Percentiles rank a stretch among this genome's conserved stretches.
phyloP scores from a whole-genome alignment of 2,329 filamentous ascomycete species.

The Aspergillus clavatus region DNA sequence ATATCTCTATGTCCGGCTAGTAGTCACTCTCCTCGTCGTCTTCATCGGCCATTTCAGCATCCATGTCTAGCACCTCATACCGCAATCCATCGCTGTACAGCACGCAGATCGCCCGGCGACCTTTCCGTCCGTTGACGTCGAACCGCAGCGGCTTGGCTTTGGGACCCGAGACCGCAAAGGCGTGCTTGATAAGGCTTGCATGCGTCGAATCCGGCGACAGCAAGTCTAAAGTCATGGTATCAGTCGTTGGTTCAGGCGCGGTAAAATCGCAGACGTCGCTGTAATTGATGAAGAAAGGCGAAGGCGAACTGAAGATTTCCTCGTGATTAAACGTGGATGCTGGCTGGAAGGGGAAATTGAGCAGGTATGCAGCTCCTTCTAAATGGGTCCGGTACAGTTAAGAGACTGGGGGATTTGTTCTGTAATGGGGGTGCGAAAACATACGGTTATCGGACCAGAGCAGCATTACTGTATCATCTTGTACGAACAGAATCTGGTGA shows the following conservation, averaged over 20 bases:
- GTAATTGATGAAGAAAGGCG: slow-evolving; percentile 19
- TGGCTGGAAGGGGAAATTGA: slow-evolving; percentile 32
- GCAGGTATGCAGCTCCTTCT: slow-evolving; percentile 28
- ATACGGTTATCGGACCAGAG: slow-evolving; percentile 46
- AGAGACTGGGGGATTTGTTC: neutral
- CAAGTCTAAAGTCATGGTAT: slow-evolving; percentile 18
- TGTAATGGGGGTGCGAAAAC: neutral
- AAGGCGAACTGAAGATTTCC: slow-evolving; percentile 7
- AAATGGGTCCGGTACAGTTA: slow-evolving; percentile 1
- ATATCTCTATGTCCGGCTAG: slow-evolving; percentile 7
- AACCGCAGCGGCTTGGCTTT: slow-evolving; percentile 47
- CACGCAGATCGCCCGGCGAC: slow-evolving; percentile 50
- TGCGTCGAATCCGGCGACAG: slow-evolving; percentile 13
- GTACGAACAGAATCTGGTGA: slow-evolving; percentile 63
- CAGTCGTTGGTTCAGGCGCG: slow-evolving; percentile 10
- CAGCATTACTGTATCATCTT: slow-evolving; percentile 57
- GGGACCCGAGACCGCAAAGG: slow-evolving; percentile 40
- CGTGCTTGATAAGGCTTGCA: slow-evolving; percentile 38
- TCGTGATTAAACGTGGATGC: slow-evolving; percentile 2
- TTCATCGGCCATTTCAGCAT: slow-evolving; percentile 35
- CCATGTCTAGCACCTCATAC: slow-evolving; percentile 55
- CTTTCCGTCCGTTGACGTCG: slow-evolving; percentile 53
- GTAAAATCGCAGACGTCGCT: slow-evolving; percentile 9
- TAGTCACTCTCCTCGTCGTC: slow-evolving; percentile 25
- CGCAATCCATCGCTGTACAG: slow-evolving; percentile 50